Evolutionary conservation across 371 early-diverging fungal species (phyloP).

Genomic region (Conidiobolus incongruus): DNA sequence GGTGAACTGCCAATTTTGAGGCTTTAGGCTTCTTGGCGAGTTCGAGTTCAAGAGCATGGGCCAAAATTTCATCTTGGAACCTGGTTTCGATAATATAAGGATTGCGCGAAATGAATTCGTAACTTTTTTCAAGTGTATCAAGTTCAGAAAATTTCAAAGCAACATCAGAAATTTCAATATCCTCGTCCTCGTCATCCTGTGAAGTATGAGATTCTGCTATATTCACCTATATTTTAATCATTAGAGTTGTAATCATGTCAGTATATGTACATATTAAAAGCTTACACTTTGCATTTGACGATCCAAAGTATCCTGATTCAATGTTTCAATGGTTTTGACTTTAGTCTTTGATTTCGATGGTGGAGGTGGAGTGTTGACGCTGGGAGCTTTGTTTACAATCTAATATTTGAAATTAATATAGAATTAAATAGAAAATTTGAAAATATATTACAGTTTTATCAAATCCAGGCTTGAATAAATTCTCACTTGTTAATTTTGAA

Average conservation of each 20-base stretch:
- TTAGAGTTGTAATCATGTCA: too few species aligned
- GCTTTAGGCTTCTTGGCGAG: slow-evolving; percentile 36
- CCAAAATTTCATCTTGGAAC: slow-evolving; percentile 63
- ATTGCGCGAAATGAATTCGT: slow-evolving; percentile 36
- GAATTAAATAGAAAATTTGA: neutral
- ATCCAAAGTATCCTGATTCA: slow-evolving; percentile 4
- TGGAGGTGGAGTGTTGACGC: neutral
- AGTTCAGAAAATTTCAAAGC: slow-evolving; percentile 34
- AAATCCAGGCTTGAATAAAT: slow-evolving; percentile 6
- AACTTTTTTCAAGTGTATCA: slow-evolving; percentile 36
- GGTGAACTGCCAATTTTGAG: slow-evolving; percentile 56
- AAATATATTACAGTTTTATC: slow-evolving; percentile 7
- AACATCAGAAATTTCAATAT: slow-evolving; percentile 29
- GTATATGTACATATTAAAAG: too few species aligned
- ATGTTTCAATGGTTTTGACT: slow-evolving; percentile 4
- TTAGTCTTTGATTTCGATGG: slow-evolving; percentile 1
- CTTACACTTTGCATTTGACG: too few species aligned
- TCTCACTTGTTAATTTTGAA: slow-evolving; percentile 7
- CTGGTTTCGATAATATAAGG: slow-evolving; percentile 39
- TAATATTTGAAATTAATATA: slow-evolving; percentile 1
- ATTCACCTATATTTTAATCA: too few species aligned
- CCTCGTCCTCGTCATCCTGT: slow-evolving; percentile 26
- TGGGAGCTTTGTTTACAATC: slow-evolving; percentile 2
- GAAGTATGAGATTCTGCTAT: too few species aligned
- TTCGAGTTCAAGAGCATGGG: slow-evolving; percentile 61